phyloP scores from a whole-genome alignment of 1,284 basidiomycete species.

The Melampsora americana region DNA sequence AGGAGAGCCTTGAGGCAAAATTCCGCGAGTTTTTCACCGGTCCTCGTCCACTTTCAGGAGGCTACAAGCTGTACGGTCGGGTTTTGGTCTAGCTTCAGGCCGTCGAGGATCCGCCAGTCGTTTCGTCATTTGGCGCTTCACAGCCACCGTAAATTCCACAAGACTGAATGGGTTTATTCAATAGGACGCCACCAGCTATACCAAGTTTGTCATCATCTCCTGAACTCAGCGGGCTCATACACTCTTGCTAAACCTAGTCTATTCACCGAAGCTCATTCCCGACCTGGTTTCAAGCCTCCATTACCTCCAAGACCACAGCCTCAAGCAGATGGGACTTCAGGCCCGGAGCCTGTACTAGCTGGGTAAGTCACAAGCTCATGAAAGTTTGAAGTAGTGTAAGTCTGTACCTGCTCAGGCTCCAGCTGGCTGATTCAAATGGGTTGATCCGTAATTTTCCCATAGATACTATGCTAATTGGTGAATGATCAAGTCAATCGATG shows the following conservation, averaged over 20 bases:
- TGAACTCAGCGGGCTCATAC: background rate
- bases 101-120: no score
- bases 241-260: background rate
- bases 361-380: conserved; percentile 7
- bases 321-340: background rate
- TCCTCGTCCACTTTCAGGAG: no score
- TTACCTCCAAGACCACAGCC: conserved; percentile 21
- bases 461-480: conserved; percentile 40
- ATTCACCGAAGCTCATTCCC: conserved; percentile 23
- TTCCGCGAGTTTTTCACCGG: no score
- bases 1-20: no score
- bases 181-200: conserved; percentile 1
- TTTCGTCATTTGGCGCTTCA: no score
- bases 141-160: no score
- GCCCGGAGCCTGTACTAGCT: conserved; percentile 20
- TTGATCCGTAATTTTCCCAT: background rate
- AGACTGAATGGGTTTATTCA: conserved; percentile 4
- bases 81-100: no score
- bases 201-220: background rate
- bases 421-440: background rate
- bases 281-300: conserved; percentile 28
- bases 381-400: background rate
- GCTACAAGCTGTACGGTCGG: no score
- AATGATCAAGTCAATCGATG: background rate
- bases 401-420: background rate